Evolutionary conservation across 495 filamentous ascomycete species (phyloP), one percentile per base, ranked within the genome.

Genomic region (Venustampulla echinocandica): DNA sequence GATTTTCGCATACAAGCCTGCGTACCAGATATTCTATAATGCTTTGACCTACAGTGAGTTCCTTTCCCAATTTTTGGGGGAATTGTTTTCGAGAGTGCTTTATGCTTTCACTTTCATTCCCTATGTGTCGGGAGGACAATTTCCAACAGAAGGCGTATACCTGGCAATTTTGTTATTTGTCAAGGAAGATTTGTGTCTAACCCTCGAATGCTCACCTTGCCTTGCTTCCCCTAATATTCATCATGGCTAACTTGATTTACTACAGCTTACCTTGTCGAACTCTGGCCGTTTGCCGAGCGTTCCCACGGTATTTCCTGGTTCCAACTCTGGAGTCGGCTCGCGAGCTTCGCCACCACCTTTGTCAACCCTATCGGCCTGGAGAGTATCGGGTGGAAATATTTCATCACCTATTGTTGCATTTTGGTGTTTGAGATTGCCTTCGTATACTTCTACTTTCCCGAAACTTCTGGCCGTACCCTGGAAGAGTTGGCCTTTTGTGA

Each of bases 21-120:
- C 72, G 50, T 83, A 83, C 49, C 83, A 81, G 52, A 68, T 83
- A 45, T 80, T 77, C n/a, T 80, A 82, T 53, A 83, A 83, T 44
- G 78, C 80, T 25, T 63, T 82, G 9, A 37, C 34, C 9, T 37
- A 37, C 15, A 37, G 34, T 37, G 17, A 18, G 34, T 37, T n/a
- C 27, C 27, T 30, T n/a, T n/a, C n/a, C n/a, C n/a, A n/a, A n/a
- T n/a, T n/a, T n/a, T n/a, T n/a, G n/a, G n/a, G n/a, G n/a, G n/a
- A n/a, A n/a, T n/a, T n/a, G n/a, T n/a, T n/a, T n/a, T n/a, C n/a
- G n/a, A n/a, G n/a, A n/a, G n/a, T 30, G 27, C 27, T 30, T 30
- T 13, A 13, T 30, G 13, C 6, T 30, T 7, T 13, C 6, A 7
- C 7, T 30, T 6, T 30, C 6, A 30, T 30, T 30, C 27, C 13